These are phyloP conservation scores for Starmerella cellae DNA, from an alignment of 805 yeast genomes.

Conservation along the genomic window DNA sequence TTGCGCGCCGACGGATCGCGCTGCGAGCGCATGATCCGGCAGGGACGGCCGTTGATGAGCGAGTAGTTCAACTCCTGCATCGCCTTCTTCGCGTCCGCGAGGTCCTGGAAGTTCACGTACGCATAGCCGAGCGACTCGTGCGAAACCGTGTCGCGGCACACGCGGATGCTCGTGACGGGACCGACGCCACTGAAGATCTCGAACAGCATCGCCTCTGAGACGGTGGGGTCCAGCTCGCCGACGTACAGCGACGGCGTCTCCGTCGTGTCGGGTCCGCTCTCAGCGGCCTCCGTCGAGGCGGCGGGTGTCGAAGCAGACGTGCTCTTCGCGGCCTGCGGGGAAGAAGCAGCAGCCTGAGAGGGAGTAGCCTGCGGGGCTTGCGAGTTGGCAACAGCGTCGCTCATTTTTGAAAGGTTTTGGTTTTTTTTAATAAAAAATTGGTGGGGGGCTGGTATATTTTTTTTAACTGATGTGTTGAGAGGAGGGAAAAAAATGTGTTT, in stretches of 20 bases:
- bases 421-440: constrained; percentile 2
- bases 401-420: constrained; percentile 10
- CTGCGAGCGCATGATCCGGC: constrained; percentile 99
- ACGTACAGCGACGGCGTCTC: constrained; percentile 61
- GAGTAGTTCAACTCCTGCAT: constrained; percentile 91
- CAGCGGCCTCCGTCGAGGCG: constrained; percentile 14
- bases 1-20: constrained; percentile 93
- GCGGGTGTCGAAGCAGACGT: constrained; percentile 9
- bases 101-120: constrained; percentile 86
- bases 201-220: constrained; percentile 86
- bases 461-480: constrained; percentile 1
- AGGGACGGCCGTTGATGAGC: constrained; percentile 85
- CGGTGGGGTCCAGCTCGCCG: constrained; percentile 88
- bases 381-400: constrained; percentile 14
- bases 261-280: constrained; percentile 19
- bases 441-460: not conserved
- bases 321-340: constrained; percentile 1
- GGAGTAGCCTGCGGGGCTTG: constrained; percentile 6
- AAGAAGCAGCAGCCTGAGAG: not conserved
- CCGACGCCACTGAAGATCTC: constrained; percentile 93
- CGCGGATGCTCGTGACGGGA: constrained; percentile 91
- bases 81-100: constrained; percentile 85
- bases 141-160: constrained; percentile 96
- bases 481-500: not conserved
- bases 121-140: constrained; percentile 97